Conservation (phyloP, 192 early-diverging fungal genomes). For the Gamsiella multidivaricata region DNA sequence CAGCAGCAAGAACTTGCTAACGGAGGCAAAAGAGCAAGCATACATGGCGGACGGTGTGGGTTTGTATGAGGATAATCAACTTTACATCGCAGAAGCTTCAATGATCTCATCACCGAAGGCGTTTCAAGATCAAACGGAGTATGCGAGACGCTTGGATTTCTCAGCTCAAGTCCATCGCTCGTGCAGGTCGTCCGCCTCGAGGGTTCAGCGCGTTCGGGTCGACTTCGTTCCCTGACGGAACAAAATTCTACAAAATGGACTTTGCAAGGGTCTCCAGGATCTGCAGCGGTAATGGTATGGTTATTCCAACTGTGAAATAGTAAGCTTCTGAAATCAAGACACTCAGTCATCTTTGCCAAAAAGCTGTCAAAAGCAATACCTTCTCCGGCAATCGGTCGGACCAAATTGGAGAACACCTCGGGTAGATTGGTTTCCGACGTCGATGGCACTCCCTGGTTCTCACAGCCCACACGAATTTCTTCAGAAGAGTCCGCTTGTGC, state of each 20-base stretch:
- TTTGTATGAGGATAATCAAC: background rate
- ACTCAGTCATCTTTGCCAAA: too few species aligned
- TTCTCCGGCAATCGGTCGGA: slow-evolving; percentile 2
- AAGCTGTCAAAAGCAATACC: slow-evolving; percentile 1
- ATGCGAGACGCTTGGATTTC: background rate
- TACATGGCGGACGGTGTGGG: background rate
- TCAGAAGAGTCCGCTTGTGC: background rate
- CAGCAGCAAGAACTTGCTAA: background rate
- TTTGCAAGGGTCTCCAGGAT: background rate
- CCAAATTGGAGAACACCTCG: slow-evolving; percentile 1
- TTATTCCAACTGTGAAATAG: background rate
- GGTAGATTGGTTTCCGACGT: slow-evolving; percentile 13
- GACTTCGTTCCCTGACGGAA: background rate
- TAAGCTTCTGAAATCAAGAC: too few species aligned
- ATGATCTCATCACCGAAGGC: background rate
- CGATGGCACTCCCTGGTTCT: background rate
- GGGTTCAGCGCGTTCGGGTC: background rate
- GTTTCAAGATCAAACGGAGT: background rate
- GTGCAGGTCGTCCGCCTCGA: background rate
- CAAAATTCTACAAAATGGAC: background rate
- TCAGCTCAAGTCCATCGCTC: background rate
- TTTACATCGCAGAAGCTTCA: background rate
- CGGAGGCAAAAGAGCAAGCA: background rate
- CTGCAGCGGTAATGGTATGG: background rate
- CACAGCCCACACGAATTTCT: background rate